Base-by-base conservation (phyloP, 331 rosid species). In the Stylosanthes scabra region DNA sequence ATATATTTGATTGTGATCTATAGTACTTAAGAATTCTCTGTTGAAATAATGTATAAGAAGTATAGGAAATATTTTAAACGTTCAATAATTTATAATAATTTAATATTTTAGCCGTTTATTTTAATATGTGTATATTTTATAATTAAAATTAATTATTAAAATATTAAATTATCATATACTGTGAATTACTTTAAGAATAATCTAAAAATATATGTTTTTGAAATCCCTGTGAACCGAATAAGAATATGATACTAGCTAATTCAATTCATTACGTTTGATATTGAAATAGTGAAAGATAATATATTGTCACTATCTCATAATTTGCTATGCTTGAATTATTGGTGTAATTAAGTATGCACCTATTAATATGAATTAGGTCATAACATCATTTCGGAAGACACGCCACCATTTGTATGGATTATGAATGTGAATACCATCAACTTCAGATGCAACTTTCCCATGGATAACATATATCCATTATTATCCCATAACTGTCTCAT, bases 261-360 rank as follows among this genome's bases (percentile, higher is more conserved):
- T 31, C 37, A 31, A 31, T 31, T 31, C 5, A 31, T 31, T 31
- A 31, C 37, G 37, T 31, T 37, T 68, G 68, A 74, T 9, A 69
- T 42, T 29, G 69, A 52, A 57, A 50, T 57, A 51, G 49, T 4
- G 56, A 49, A 27, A 47, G 50, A 59, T 75, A 25, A 31, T 31
- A 31, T 31, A 49, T 63, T 75, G 42, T 69, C 77, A 81, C 13
- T 12, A 44, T 49, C 34, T 50, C 56, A n/a, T 66, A 8, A 74
- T 75, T 59, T 44, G 46, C n/a, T 74, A 31, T 44, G 20, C 14
- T 63, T 70, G 66, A 54, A 69, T 80, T 74, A 80, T 74, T 80
- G 57, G 62, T 68, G 68, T 66, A 60, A 60, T 42, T 79, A 59
- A 9, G 51, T n/a, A 66, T n/a, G 14, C 40, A 25, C 5, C 14